These are phyloP conservation scores for Mentha longifolia DNA, from an alignment of 257 asterid genomes.

Conservation along the genomic window DNA sequence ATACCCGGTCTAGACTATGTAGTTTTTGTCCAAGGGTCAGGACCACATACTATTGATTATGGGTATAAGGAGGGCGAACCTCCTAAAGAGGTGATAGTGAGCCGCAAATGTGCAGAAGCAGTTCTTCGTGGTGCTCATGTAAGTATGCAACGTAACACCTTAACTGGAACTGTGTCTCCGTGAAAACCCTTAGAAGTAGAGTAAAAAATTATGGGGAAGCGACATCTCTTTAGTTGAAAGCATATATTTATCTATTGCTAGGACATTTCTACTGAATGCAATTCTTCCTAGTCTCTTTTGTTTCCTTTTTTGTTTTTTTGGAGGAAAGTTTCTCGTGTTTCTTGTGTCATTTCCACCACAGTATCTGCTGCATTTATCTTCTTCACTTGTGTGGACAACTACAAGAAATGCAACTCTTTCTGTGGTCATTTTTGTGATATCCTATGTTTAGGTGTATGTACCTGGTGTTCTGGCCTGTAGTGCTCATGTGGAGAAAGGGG, in stretches of 20 bases:
- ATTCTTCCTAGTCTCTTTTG: neutral
- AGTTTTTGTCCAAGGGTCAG: slow-evolving; percentile 78
- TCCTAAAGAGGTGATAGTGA: slow-evolving; percentile 90
- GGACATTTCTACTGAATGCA: neutral
- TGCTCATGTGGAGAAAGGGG: slow-evolving; percentile 95
- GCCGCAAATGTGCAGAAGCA: slow-evolving; percentile 99
- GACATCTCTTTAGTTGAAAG: neutral
- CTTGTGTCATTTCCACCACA: too few relatives aligned
- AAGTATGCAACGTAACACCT: slow-evolving; percentile 30
- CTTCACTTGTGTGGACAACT: neutral
- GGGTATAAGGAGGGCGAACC: slow-evolving; percentile 55
- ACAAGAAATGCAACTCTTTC: slow-evolving; percentile 4
- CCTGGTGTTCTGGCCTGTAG: slow-evolving; percentile 99
- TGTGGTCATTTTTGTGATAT: slow-evolving; percentile 27
- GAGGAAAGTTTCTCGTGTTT: too few relatives aligned
- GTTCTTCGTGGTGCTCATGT: slow-evolving; percentile 99
- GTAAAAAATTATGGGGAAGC: slow-evolving; percentile 1
- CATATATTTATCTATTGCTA: neutral
- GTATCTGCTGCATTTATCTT: slow-evolving; percentile 3
- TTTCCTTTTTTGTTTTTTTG: neutral
- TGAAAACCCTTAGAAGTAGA: neutral
- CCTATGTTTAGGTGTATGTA: slow-evolving; percentile 70
- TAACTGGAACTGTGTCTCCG: neutral
- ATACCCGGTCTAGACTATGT: slow-evolving; percentile 76
- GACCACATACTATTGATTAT: slow-evolving; percentile 82